phyloP scores from a whole-genome alignment of 2,329 filamentous ascomycete species.

The Clarireedia monteithiana region DNA sequence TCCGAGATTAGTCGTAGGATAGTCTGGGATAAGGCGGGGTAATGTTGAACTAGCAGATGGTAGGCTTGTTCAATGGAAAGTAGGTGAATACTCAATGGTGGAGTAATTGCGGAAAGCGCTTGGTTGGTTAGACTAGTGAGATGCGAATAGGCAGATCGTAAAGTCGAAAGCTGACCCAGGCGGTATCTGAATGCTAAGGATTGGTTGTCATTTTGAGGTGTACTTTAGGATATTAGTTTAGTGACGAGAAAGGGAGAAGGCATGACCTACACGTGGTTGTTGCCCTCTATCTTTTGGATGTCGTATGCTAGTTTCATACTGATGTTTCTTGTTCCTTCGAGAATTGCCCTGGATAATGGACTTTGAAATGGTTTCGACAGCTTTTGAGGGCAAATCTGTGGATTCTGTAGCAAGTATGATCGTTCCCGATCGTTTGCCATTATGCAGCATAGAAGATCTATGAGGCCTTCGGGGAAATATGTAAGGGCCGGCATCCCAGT shows the following conservation, averaged over 20 bases:
- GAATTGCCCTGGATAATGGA: constrained; percentile 14
- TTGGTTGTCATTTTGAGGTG: constrained; percentile 20
- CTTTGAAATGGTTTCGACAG: constrained; percentile 9
- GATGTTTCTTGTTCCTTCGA: constrained; percentile 14
- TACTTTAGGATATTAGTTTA: constrained; percentile 11
- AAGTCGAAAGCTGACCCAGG: constrained; percentile 15
- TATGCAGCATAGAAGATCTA: constrained; percentile 24
- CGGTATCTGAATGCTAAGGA: constrained; percentile 20
- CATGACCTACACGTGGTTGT: constrained; percentile 8
- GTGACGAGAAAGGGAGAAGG: background rate
- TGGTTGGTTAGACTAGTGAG: constrained; percentile 4
- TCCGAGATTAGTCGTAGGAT: constrained; percentile 16
- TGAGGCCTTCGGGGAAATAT: constrained; percentile 20
- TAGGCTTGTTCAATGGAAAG: constrained; percentile 21
- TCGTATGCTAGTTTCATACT: constrained; percentile 18
- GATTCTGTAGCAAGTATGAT: constrained; percentile 9
- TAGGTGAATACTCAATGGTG: constrained; percentile 19
- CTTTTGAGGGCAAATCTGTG: constrained; percentile 13
- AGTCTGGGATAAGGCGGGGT: constrained; percentile 7
- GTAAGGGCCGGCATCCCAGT: constrained; percentile 6
- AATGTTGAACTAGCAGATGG: constrained; percentile 12
- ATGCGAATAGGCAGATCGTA: constrained; percentile 8
- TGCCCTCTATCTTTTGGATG: constrained; percentile 8
- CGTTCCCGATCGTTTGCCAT: constrained; percentile 20
- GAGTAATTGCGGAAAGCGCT: background rate